phyloP scores from a whole-genome alignment of 2,329 filamentous ascomycete genomes.

The Ophiostoma fasciatum region DNA sequence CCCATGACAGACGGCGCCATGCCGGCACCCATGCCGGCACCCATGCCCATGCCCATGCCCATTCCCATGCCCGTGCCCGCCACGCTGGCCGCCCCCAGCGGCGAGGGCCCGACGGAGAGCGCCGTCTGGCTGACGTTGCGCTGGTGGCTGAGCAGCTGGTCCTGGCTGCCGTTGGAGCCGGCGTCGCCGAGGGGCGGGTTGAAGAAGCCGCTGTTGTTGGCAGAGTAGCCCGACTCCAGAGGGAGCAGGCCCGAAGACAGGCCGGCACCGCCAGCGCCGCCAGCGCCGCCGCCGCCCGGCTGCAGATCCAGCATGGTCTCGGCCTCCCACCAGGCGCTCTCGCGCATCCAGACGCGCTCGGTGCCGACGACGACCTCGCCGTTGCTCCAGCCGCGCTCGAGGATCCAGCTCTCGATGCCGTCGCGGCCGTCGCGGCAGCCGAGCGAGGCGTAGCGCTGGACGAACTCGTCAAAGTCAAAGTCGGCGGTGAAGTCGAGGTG shows the following conservation, averaged over 20 bases:
- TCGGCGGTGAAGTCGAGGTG: constrained; percentile 92
- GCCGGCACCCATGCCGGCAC: constrained; percentile 19
- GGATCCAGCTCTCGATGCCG: constrained; percentile 83
- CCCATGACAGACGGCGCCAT: constrained; percentile 29
- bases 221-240: constrained; percentile 60
- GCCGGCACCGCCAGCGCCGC: constrained; percentile 8
- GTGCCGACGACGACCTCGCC: constrained; percentile 85
- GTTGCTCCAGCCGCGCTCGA: constrained; percentile 96
- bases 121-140: constrained; percentile 42
- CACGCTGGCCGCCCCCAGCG: constrained; percentile 12
- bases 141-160: constrained; percentile 55
- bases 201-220: constrained; percentile 56
- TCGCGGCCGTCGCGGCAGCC: constrained; percentile 85
- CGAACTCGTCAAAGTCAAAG: constrained; percentile 88
- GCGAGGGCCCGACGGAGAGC: constrained; percentile 23
- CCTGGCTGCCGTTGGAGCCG: constrained; percentile 52
- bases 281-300: constrained; percentile 29
- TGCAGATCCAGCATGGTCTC: constrained; percentile 92
- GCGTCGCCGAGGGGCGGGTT: constrained; percentile 42
- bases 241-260: constrained; percentile 25
- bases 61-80: constrained; percentile 18
- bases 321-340: constrained; percentile 92
- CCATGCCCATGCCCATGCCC: constrained; percentile 18
- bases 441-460: constrained; percentile 62
- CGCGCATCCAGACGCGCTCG: constrained; percentile 91